Conservation (phyloP, 164 flowering plant genomes). For the Liriodendron chinense region DNA sequence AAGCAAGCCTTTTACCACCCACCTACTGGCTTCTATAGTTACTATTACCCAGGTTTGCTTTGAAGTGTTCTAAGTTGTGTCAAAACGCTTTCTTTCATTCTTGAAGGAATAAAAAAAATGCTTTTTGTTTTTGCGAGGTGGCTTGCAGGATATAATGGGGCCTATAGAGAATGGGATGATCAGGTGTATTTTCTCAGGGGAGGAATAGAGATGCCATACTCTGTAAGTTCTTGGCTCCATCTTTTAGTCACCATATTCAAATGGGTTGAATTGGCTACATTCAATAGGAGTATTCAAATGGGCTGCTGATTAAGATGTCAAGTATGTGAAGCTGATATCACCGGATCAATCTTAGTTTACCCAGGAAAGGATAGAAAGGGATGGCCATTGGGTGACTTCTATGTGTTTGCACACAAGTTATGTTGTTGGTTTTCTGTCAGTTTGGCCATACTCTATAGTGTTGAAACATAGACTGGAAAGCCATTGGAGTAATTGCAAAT, state of each 20-base stretch:
- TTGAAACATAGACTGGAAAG: too few species aligned
- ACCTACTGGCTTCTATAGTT: constrained; percentile 34
- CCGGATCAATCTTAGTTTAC: too few species aligned
- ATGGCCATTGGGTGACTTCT: too few species aligned
- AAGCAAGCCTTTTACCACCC: constrained; percentile 27
- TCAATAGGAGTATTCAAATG: not conserved
- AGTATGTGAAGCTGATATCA: too few species aligned
- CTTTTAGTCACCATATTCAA: not conserved
- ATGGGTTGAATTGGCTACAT: not conserved
- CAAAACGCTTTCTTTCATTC: not conserved
- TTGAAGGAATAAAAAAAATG: not conserved
- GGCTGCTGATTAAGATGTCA: too few species aligned
- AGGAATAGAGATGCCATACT: constrained; percentile 15
- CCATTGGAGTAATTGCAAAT: too few species aligned
- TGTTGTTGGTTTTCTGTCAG: too few species aligned
- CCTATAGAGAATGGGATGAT: constrained; percentile 13
- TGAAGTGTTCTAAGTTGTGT: not conserved
- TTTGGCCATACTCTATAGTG: too few species aligned
- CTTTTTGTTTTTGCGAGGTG: not conserved
- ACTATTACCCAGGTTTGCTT: constrained; percentile 40
- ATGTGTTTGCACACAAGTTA: too few species aligned
- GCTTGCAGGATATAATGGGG: constrained; percentile 18
- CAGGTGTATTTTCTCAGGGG: constrained; percentile 8
- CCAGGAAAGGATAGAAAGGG: too few species aligned
- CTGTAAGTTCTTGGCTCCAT: constrained; percentile 15